Evolutionary conservation across 2,329 filamentous ascomycete genomes (phyloP).

Genomic region (Penicillium sp.): DNA sequence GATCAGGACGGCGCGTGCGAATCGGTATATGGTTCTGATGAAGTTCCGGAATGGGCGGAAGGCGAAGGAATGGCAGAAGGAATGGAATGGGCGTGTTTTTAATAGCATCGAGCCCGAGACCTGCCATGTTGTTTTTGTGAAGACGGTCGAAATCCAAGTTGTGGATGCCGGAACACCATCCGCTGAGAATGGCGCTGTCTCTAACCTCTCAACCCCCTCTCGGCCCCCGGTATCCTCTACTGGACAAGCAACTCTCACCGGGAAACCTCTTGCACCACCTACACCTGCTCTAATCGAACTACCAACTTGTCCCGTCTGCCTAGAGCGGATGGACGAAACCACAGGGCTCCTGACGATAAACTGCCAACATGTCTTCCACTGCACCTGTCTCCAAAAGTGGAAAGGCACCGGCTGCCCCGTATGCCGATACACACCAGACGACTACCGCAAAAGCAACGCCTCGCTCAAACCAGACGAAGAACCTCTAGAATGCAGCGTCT

Average conservation of each 20-base stretch:
- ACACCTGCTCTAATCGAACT: constrained; percentile 82
- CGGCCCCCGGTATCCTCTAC: constrained; percentile 23
- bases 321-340: constrained; percentile 97
- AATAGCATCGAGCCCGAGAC: constrained; percentile 91
- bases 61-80: constrained; percentile 69
- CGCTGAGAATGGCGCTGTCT: constrained; percentile 52
- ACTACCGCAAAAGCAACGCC: constrained; percentile 40
- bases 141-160: constrained; percentile 75
- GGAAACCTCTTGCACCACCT: constrained; percentile 58
- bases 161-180: constrained; percentile 39
- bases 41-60: constrained; percentile 72
- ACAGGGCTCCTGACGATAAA: constrained; percentile 90
- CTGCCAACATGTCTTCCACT: constrained; percentile 96
- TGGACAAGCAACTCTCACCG: constrained; percentile 42
- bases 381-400: constrained; percentile 92
- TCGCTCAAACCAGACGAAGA: constrained; percentile 49
- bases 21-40: constrained; percentile 89
- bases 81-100: constrained; percentile 89
- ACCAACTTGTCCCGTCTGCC: constrained; percentile 88
- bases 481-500: constrained; percentile 60
- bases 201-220: constrained; percentile 18
- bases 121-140: constrained; percentile 90
- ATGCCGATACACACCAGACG: constrained; percentile 74
- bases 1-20: constrained; percentile 79
- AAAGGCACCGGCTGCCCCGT: constrained; percentile 87